These are phyloP conservation scores for Klebsormidium nitens DNA, from an alignment of 139 green algal genomes.

Conservation along the genomic window DNA sequence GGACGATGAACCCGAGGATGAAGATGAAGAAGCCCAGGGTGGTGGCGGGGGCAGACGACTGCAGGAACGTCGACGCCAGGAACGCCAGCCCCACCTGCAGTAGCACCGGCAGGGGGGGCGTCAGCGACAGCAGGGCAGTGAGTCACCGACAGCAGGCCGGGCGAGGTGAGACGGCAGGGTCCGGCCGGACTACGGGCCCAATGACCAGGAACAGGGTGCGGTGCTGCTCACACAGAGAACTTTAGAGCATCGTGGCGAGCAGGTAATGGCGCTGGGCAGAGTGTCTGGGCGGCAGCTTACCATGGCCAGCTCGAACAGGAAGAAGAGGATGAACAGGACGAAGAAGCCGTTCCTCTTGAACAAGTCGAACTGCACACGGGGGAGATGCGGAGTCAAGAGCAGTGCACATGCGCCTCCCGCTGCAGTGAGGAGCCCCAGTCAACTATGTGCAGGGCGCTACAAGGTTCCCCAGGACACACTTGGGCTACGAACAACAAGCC, in stretches of 20 bases:
- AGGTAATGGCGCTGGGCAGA: too few species aligned
- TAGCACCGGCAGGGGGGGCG: background rate
- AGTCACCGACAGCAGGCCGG: background rate
- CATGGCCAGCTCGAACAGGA: constrained; percentile 70
- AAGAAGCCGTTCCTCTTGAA: constrained; percentile 85
- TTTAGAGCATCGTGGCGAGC: too few species aligned
- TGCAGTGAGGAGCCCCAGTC: too few species aligned
- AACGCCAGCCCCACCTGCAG: constrained; percentile 53
- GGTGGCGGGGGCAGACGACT: constrained; percentile 52
- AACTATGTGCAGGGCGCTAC: too few species aligned
- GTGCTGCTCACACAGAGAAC: too few species aligned
- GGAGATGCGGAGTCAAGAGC: too few species aligned
- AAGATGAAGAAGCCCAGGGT: constrained; percentile 89
- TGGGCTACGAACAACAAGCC: background rate
- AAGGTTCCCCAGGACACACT: too few species aligned
- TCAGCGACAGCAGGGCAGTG: background rate
- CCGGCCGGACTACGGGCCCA: background rate
- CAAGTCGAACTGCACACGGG: constrained; percentile 76
- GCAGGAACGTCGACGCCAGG: constrained; percentile 65
- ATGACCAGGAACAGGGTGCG: background rate
- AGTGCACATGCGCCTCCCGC: too few species aligned
- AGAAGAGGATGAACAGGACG: constrained; percentile 80
- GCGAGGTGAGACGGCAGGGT: background rate
- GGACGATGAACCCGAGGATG: constrained; percentile 72
- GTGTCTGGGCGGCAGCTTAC: too few species aligned